Conservation (phyloP, 2,329 filamentous ascomycete genomes). For the Stachybotrys elegans region DNA sequence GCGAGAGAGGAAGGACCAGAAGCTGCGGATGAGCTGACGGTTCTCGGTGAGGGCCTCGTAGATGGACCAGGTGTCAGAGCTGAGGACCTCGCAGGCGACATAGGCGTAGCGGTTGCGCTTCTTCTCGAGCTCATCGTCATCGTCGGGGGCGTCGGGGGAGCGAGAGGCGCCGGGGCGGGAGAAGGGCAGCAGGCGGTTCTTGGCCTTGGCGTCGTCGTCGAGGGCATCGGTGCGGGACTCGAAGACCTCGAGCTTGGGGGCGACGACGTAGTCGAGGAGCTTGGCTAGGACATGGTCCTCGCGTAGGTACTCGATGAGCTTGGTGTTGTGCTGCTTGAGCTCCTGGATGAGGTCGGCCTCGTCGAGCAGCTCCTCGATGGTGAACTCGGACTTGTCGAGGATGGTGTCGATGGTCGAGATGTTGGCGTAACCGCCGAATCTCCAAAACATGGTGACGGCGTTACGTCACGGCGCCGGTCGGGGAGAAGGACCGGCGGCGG, state of each 20-base stretch:
- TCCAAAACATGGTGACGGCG: slow-evolving; percentile 88
- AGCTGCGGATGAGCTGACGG: slow-evolving; percentile 68
- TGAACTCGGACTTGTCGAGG: slow-evolving; percentile 94
- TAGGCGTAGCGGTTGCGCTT: slow-evolving; percentile 91
- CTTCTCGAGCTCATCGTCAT: slow-evolving; percentile 72
- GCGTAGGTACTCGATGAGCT: slow-evolving; percentile 92
- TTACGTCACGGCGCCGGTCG: slow-evolving; percentile 27
- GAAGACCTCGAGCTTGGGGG: slow-evolving; percentile 61
- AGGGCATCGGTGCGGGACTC: slow-evolving; percentile 46
- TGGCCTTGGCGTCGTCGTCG: slow-evolving; percentile 45
- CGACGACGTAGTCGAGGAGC: slow-evolving; percentile 86
- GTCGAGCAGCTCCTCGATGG: slow-evolving; percentile 90
- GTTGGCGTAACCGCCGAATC: slow-evolving; percentile 97
- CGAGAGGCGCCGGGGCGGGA: slow-evolving; percentile 49
- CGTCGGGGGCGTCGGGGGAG: slow-evolving; percentile 39
- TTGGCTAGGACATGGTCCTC: slow-evolving; percentile 80
- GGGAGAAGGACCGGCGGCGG: slow-evolving; percentile 22
- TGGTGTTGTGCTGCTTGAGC: slow-evolving; percentile 96
- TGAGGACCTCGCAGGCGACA: slow-evolving; percentile 86
- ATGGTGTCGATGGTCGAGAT: slow-evolving; percentile 94
- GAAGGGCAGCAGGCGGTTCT: slow-evolving; percentile 42
- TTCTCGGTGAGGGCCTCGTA: slow-evolving; percentile 89
- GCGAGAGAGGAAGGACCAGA: slow-evolving; percentile 85
- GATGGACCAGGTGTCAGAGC: slow-evolving; percentile 96
- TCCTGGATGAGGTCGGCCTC: slow-evolving; percentile 96